phyloP scores from a whole-genome alignment of 768 basidiomycete species.

The Nidularia pulvinata region DNA sequence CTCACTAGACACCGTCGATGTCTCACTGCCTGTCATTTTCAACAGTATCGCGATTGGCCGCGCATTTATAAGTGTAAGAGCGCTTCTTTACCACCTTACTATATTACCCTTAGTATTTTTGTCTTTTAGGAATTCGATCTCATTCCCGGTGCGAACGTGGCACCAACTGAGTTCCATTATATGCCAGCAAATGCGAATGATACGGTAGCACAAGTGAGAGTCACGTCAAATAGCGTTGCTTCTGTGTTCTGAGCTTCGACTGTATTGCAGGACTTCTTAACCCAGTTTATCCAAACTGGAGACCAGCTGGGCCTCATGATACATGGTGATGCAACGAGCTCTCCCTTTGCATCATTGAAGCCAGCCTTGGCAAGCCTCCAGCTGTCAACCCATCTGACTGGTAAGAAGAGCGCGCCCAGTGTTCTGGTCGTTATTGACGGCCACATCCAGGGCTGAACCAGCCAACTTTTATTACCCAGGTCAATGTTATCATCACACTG shows the following conservation, averaged over 20 bases:
- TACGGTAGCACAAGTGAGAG: constrained; percentile 52
- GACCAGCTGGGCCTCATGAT: constrained; percentile 49
- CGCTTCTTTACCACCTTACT: not conserved
- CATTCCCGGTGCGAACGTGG: constrained; percentile 52
- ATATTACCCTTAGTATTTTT: not conserved
- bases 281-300: constrained; percentile 55
- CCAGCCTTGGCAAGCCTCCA: constrained; percentile 54
- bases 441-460: constrained; percentile 40
- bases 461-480: constrained; percentile 55
- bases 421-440: not conserved
- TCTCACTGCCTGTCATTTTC: constrained; percentile 60
- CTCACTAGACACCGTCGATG: constrained; percentile 54
- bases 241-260: not conserved
- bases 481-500: constrained; percentile 53
- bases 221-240: not conserved
- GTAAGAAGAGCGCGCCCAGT: constrained; percentile 38
- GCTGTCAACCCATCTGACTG: constrained; percentile 44
- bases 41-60: constrained; percentile 56
- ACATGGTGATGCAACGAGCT: constrained; percentile 56
- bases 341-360: constrained; percentile 61
- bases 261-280: constrained; percentile 46
- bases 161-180: constrained; percentile 67
- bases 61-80: constrained; percentile 55
- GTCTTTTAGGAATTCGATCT: constrained; percentile 48
- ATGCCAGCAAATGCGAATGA: constrained; percentile 64